phyloP scores from a whole-genome alignment of 129 eudicot species.

The Ambrosia trifida region DNA sequence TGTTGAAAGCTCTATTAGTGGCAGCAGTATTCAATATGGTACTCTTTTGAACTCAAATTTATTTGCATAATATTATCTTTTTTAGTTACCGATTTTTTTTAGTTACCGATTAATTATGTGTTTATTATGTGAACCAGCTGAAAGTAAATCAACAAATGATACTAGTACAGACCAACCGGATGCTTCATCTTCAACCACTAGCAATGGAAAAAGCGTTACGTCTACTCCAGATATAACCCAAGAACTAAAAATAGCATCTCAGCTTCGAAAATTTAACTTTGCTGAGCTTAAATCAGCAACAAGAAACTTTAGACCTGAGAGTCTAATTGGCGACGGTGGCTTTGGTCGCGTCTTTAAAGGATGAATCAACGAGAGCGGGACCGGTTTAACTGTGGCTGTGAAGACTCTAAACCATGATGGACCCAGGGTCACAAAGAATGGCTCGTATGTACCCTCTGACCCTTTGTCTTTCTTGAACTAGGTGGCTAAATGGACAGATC shows the following conservation, averaged over 20 bases:
- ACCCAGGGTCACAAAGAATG: conserved; percentile 98
- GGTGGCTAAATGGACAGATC: conserved; percentile 3
- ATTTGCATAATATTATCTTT: no score
- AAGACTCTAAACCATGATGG: conserved; percentile 95
- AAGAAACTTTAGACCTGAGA: conserved; percentile 89
- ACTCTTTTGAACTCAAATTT: conserved; percentile 17
- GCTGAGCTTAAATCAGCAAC: conserved; percentile 79
- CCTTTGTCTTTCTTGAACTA: neutral
- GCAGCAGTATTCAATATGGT: conserved; percentile 59
- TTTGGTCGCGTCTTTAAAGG: conserved; percentile 97
- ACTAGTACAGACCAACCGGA: conserved; percentile 71
- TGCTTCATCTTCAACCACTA: conserved; percentile 72
- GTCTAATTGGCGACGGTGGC: conserved; percentile 95
- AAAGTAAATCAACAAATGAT: conserved; percentile 63
- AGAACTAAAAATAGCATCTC: conserved; percentile 78
- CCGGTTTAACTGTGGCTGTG: conserved; percentile 89
- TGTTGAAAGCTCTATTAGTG: conserved; percentile 65
- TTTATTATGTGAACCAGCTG: conserved; percentile 41
- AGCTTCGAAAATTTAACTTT: conserved; percentile 78
- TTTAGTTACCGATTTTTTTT: no score
- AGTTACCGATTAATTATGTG: no score
- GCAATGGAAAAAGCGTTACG: conserved; percentile 63
- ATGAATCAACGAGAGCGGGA: conserved; percentile 78
- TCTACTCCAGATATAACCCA: conserved; percentile 70
- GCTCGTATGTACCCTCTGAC: conserved; percentile 76